Conservation (phyloP, 129 eudicot species). For the Centaurea solstitialis region DNA sequence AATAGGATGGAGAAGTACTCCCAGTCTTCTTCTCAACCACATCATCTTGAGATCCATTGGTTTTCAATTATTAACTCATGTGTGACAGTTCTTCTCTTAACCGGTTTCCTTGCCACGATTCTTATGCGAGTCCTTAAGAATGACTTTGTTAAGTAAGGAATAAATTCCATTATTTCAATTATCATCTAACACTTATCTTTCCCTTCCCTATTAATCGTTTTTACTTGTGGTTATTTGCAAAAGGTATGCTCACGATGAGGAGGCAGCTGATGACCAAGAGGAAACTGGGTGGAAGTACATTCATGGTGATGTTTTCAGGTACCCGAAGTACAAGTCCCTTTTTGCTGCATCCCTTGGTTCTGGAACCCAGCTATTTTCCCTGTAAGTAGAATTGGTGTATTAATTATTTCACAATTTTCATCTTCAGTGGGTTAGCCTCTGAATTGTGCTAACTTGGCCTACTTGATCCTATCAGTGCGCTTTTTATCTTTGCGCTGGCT, state of each 20-base stretch:
- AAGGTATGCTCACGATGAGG: conserved; percentile 92
- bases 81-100: conserved; percentile 75
- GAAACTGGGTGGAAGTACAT: conserved; percentile 91
- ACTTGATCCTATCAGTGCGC: conserved; percentile 39
- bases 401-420: neutral
- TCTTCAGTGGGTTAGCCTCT: neutral
- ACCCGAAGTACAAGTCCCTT: conserved; percentile 68
- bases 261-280: conserved; percentile 84
- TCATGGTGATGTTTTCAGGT: conserved; percentile 88
- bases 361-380: conserved; percentile 73
- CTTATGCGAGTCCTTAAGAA: conserved; percentile 80
- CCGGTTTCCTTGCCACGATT: conserved; percentile 79
- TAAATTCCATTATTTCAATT: no score
- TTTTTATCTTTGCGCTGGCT: conserved; percentile 58
- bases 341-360: conserved; percentile 81
- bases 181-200: no score
- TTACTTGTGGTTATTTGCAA: no score
- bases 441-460: neutral
- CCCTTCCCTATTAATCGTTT: no score
- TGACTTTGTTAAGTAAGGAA: conserved; percentile 81
- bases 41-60: conserved; percentile 83
- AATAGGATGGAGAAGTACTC: conserved; percentile 79
- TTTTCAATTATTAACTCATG: conserved; percentile 81
- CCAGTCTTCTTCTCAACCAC: conserved; percentile 68
- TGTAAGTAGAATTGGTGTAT: conserved; percentile 47